Evolutionary conservation across 257 asterid species (phyloP), one percentile per base, ranked within the genome.

Genomic region (Galeopsis tetrahit): DNA sequence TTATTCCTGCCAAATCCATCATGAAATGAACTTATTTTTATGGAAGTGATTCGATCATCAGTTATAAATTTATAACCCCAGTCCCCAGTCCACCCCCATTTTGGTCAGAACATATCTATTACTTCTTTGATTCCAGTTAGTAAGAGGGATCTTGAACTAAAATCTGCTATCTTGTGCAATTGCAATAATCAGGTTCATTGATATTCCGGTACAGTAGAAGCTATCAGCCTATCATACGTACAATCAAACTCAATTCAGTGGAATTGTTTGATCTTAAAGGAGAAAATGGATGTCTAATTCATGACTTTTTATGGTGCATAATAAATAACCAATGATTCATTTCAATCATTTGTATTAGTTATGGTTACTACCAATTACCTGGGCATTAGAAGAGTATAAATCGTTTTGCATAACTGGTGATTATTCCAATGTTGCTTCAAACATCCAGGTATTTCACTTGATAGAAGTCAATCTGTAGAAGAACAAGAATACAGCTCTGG

Each of bases 401-500:
- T 49, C 6, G n/a, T 36, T 59, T 15, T 21, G 48, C 28, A 49
- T 70, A 31, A 44, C 11, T 8, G 28, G 38, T 11, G 57, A 60
- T 11, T 64, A 32, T 40, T 33, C 28, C 10, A 13, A 8, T 42
- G 46, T 38, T 63, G 63, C 63, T 70, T 56, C 46, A 32, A 59
- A 13, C 2, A 38, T 32, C 39, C 34, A 72, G 82, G 78, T 10
- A 42, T 73, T 68, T 68, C 63, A 28, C 40, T 67, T 38, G 78
- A 60, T 66, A 51, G 44, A 51, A 66, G 57, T 31, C 43, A 34
- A 48, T 66, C 38, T 67, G 63, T 33, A 72, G 83, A 76, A 51
- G 79, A 67, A 38, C 55, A 43, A 3, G 82, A 69, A 34, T 75
- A 75, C 52, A 51, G 57, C 66, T 71, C 76, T 5, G 68, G 67